These are phyloP conservation scores for Aspergillus costaricaensis DNA, from an alignment of 2,329 filamentous ascomycete species.

Conservation along the genomic window DNA sequence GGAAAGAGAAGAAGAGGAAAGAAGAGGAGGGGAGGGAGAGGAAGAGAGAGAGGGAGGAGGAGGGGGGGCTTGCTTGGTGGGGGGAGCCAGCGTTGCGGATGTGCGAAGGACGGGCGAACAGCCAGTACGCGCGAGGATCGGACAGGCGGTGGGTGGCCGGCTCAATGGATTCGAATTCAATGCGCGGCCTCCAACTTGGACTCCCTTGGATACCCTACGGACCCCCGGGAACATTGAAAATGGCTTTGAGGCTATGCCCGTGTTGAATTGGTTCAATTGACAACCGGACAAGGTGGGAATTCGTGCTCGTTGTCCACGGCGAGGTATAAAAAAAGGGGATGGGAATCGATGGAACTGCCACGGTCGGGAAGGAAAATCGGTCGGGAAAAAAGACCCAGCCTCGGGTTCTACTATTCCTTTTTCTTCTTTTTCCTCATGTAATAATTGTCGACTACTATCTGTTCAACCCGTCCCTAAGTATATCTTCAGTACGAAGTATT, in stretches of 20 bases:
- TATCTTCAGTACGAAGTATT: no score
- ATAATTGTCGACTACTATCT: background rate
- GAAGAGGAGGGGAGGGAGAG: conserved; percentile 20
- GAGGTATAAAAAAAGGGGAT: background rate
- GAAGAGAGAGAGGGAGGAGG: conserved; percentile 26
- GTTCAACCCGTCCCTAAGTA: no score
- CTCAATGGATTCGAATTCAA: conserved; percentile 30
- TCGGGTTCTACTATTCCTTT: background rate
- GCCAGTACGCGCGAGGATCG: conserved; percentile 24
- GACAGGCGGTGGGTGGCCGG: conserved; percentile 41
- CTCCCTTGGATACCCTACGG: conserved; percentile 8
- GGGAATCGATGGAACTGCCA: background rate
- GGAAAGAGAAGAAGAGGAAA: conserved; percentile 27
- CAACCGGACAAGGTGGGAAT: background rate
- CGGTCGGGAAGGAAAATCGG: conserved; percentile 10
- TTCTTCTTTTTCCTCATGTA: conserved; percentile 4
- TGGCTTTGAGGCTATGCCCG: background rate
- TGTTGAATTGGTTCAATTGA: background rate
- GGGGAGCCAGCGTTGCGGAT: conserved; percentile 46
- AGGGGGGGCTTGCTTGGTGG: conserved; percentile 38
- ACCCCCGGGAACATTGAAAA: conserved; percentile 6
- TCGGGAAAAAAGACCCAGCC: conserved; percentile 2
- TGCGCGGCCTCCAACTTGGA: conserved; percentile 6
- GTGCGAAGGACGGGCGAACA: conserved; percentile 33
- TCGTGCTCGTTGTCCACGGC: background rate